Conservation (phyloP, 495 filamentous ascomycete genomes). For the Tuber umbilicatum region DNA sequence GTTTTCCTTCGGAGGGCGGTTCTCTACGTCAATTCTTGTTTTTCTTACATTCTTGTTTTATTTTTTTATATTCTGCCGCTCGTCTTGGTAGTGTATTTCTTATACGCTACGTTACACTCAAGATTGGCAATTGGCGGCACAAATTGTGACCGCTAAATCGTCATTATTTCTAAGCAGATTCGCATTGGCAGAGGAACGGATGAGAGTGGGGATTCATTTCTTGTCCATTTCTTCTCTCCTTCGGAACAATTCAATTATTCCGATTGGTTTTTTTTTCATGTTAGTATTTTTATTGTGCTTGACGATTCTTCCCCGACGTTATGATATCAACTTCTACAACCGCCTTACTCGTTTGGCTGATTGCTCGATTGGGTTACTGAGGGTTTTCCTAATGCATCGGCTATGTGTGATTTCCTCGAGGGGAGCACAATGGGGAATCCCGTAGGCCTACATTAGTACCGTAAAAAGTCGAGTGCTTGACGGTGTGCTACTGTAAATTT, state of each 20-base stretch:
- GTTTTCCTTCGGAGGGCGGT: constrained; percentile 9
- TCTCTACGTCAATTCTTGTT: not conserved
- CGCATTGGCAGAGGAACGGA: not conserved
- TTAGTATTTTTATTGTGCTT: not conserved
- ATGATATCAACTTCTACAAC: not conserved
- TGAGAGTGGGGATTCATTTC: not conserved
- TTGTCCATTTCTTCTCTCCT: not conserved
- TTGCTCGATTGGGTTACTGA: not conserved
- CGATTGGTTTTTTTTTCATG: not conserved
- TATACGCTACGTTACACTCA: not conserved
- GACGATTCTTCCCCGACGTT: not conserved
- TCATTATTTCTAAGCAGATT: not conserved
- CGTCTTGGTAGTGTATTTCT: not conserved
- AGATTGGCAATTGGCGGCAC: not conserved
- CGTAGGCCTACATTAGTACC: not conserved
- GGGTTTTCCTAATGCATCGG: not conserved
- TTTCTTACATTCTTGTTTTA: constrained; percentile 4
- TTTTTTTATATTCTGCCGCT: constrained; percentile 9
- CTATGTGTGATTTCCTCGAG: not conserved
- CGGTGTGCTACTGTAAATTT: too few species aligned
- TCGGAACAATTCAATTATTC: not conserved
- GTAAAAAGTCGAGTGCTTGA: too few species aligned
- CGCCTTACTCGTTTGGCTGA: not conserved
- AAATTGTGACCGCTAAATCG: not conserved
- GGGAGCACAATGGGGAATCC: not conserved